Conservation (phyloP, 1,284 basidiomycete species). For the Bjerkandera adusta region DNA sequence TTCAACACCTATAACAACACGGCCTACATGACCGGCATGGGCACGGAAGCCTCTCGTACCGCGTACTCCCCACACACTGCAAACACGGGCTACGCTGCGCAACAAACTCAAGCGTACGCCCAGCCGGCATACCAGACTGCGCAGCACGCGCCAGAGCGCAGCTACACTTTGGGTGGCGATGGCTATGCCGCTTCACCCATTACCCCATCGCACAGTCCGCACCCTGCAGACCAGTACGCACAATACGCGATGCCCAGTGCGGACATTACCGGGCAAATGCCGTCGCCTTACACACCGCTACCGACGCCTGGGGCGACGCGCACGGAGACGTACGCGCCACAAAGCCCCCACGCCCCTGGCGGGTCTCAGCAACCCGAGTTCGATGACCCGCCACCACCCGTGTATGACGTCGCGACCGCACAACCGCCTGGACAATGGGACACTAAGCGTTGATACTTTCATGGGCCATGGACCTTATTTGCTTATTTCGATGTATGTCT, state of each 20-base stretch:
- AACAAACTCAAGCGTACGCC: conserved; percentile 19
- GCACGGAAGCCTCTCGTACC: conserved; percentile 14
- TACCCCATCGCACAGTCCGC: conserved; percentile 34
- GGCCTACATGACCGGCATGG: conserved; percentile 24
- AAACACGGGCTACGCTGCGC: conserved; percentile 24
- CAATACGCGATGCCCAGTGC: conserved; percentile 21
- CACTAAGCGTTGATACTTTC: conserved; percentile 32
- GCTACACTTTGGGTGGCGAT: conserved; percentile 56
- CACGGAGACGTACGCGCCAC: conserved; percentile 19
- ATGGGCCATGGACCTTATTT: background rate
- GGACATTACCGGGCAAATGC: conserved; percentile 18
- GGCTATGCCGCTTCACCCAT: conserved; percentile 39
- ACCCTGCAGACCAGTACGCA: conserved; percentile 29
- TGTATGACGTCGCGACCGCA: conserved; percentile 57
- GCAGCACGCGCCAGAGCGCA: conserved; percentile 39
- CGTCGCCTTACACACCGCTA: conserved; percentile 18
- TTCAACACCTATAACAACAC: conserved; percentile 43
- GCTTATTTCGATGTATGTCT: background rate
- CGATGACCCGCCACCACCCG: conserved; percentile 42
- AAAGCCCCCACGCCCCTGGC: background rate
- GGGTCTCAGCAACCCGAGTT: background rate
- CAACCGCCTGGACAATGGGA: conserved; percentile 50
- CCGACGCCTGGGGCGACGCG: conserved; percentile 21
- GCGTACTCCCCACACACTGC: conserved; percentile 21
- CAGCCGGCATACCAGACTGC: conserved; percentile 9